Evolutionary conservation across 768 basidiomycete genomes (phyloP), one percentile per base, ranked within the genome.

Genomic region (Psilocybe cyanescens): DNA sequence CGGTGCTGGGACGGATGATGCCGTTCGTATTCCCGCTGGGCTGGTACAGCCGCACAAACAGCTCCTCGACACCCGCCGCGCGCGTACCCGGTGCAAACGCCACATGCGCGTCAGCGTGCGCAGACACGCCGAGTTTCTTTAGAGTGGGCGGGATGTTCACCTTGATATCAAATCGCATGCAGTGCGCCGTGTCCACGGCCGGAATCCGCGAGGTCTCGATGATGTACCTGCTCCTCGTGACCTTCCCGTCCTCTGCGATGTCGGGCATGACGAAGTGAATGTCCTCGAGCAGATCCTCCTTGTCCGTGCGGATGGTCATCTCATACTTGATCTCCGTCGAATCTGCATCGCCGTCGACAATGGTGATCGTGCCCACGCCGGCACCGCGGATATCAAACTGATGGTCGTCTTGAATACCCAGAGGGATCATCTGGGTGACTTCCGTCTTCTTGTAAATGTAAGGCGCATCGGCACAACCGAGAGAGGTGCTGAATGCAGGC

Each of bases 81-180:
- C 76, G 66, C 0, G 82, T 77, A 29, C 78, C 75, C 1, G 78
- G 68, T 55, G 80, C 80, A 68, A 86, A 84, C 62, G 80, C 74
- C 62, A 87, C 70, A 41, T 87, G 87, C 16, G 80, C 69, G 47
- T 71, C 61, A 6, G 81, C 64, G 63, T 81, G 79, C 51, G 84
- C 71, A 44, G 70, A 67, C 50, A 89, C 63, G 41, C 80, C 73
- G 17, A 89, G 76, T 56, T 78, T 79, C 68, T 80, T 81, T 39
- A 87, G 74, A 19, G 69, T 74, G 3, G 78, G 77, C 7, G 87
- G 87, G 31, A 87, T 69, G 64, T 75, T 79, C 67, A 86, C 71
- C 29, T 75, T 79, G 58, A 84, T 71, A 70, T 87, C 86, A 70
- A 78, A 87, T 47, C 85, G 83, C 67, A 85, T 78, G 74, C 86